A percentile compares a stretch with the other conserved stretches of the same genome.
These are phyloP conservation scores for Plasmodium adleri DNA, from an alignment of 169 alveolate genomes.

Conservation along the genomic window DNA sequence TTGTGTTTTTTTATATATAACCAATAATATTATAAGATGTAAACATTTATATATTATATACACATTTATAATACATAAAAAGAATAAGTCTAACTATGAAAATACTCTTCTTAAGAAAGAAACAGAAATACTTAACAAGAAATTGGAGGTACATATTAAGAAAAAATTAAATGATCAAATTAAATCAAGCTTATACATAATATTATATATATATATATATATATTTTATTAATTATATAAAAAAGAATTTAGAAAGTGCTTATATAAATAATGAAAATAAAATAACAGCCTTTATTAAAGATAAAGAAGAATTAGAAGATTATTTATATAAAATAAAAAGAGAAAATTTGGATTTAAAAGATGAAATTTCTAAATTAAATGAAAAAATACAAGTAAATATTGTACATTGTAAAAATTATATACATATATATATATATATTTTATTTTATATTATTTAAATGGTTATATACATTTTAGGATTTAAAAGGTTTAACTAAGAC, in stretches of 20 bases:
- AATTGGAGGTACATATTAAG: conserved; percentile 28
- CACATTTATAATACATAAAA: conserved; percentile 12
- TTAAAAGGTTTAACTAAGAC: conserved; percentile 45
- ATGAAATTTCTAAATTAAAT: conserved; percentile 43
- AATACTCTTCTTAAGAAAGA: conserved; percentile 52
- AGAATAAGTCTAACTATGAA: conserved; percentile 68
- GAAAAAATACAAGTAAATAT: conserved; percentile 61
- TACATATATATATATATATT: background rate
- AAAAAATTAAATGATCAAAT: background rate
- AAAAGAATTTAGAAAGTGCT: conserved; percentile 55
- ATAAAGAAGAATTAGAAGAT: conserved; percentile 51
- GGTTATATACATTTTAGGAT: conserved; percentile 19
- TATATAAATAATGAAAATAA: conserved; percentile 63
- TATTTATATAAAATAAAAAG: conserved; percentile 27
- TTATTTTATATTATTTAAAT: background rate
- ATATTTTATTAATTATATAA: conserved; percentile 9
- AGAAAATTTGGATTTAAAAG: conserved; percentile 45
- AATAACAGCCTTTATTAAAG: conserved; percentile 25
- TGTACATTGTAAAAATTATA: background rate
- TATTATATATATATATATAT: background rate
- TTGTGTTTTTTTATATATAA: background rate
- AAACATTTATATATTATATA: background rate
- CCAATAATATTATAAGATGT: background rate
- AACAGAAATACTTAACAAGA: conserved; percentile 55
- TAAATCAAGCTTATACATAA: background rate